Evolutionary conservation across 495 filamentous ascomycete species (phyloP), one percentile per base, ranked within the genome.

Genomic region (Xylaria acuta): DNA sequence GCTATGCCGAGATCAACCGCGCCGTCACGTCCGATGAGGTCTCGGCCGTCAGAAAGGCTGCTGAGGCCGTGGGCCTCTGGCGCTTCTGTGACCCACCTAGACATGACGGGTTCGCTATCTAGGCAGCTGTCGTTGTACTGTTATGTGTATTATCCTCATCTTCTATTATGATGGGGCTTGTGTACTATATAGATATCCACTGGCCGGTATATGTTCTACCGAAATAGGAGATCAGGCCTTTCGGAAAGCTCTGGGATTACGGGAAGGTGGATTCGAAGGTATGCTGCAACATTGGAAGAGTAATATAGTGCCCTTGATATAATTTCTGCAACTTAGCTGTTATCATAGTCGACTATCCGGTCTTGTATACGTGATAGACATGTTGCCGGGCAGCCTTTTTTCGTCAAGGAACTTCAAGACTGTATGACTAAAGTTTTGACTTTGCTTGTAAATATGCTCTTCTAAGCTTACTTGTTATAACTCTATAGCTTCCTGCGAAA

Each of bases 1-100:
- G 91, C 25, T 94, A 94, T 81, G 86, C 87, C 41, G 92, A 94
- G 34, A 93, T 94, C 66, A 94, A 94, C 77, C 87, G 92, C 16
- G 83, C 92, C 34, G 87, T 92, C 1, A 86, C 79, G 2, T 80
- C 86, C 54, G 84, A 91, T 1, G 92, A 95, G 76, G 76, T 93
- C 6, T 86, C 82, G 0, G 81, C 76, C 53, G 91, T 93, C 2
- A 82, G 86, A 65, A 83, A 86, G 72, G 90, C 91, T 4, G 92
- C 92, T 4, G 86, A 90, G 74, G 79, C 85, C 51, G 92, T 90
- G 51, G 92, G 92, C 1, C 81, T 94, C 70, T 95, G 92, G 92
- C 81, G 92, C 41, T 93, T 95, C 73, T 89, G 88, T 56, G 91
- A 94, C 69, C 86, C 88, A 18, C 89, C 92, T 40, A 87, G 87